Conservation (phyloP, 805 yeast species). For the Saccharomycopsis lassenensis region DNA sequence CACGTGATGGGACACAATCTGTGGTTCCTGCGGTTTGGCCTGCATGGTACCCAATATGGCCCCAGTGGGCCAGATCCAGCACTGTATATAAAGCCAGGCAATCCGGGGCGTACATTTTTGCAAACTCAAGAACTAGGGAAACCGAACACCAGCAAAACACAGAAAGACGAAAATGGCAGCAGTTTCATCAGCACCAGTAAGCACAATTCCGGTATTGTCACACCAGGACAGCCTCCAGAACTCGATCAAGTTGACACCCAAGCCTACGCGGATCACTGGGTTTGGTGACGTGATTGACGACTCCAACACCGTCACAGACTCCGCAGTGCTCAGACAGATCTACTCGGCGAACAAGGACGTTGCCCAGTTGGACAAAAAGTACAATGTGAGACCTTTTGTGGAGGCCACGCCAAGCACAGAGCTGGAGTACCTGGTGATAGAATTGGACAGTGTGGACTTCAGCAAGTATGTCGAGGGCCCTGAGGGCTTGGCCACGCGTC, state of each 20-base stretch:
- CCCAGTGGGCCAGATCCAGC: too few relatives aligned
- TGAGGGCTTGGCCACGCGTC: constrained; percentile 24
- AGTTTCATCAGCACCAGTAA: too few relatives aligned
- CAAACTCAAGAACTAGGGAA: too few relatives aligned
- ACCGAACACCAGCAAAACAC: too few relatives aligned
- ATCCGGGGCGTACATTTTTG: too few relatives aligned
- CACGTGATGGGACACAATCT: too few relatives aligned
- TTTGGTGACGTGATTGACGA: constrained; percentile 3
- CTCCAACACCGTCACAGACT: constrained; percentile 1
- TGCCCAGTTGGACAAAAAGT: constrained; percentile 18
- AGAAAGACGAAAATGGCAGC: too few relatives aligned
- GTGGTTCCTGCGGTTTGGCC: too few relatives aligned
- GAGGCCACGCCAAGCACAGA: constrained; percentile 22
- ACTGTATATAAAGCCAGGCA: too few relatives aligned
- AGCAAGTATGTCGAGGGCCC: constrained; percentile 28
- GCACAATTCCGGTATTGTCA: too few relatives aligned
- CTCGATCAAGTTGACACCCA: constrained; percentile 6
- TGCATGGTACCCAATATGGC: too few relatives aligned
- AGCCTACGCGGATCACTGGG: constrained; percentile 2
- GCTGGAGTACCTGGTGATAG: constrained; percentile 6
- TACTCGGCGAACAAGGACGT: too few relatives aligned
- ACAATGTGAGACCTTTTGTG: constrained; percentile 24
- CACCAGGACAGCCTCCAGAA: constrained; percentile 1
- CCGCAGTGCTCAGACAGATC: constrained; percentile 1
- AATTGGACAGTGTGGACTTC: constrained; percentile 29